Base-by-base conservation (phyloP, 1,284 basidiomycete genomes). In the Ustilago lituana region DNA sequence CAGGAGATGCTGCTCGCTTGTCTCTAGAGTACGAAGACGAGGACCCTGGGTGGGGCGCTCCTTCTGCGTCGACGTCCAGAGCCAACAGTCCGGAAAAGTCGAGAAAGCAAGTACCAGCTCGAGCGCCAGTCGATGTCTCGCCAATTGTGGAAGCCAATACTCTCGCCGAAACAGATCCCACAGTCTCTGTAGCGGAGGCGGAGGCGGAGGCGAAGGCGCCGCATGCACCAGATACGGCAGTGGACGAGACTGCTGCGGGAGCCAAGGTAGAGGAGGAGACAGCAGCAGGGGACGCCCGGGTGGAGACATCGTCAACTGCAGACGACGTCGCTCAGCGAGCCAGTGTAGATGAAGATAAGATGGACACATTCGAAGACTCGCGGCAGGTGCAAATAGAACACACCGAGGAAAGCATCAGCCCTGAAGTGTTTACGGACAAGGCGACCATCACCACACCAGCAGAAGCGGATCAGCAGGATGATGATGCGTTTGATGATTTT, bases 401-500 rank as follows among this genome's bases (percentile, higher is more conserved):
- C 20, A n/a, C 20, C 1, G 26, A 58, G 11, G 40, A 46, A 9
- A 5, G 17, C 15, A 11, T 38, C 19, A 24, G 29, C 2, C 38
- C 39, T 3, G 27, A 57, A 19, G 46, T 50, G 8, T 43, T 54
- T 14, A 35, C 33, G 17, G 14, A 51, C 36, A 47, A 54, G 37
- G 32, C 33, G 1, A 47, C 37, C 10, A 38, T 41, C 19, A 26
- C 55, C 19, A 27, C 23, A 27, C 20, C 36, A 14, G 43, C 6
- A 2, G 45, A 48, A 12, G 33, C 19, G n/a, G 14, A 7, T 3
- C 29, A 45, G 11, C 38, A 44, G 8, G 59, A 58, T 5, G 64
- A 62, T 19, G 69, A 64, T 24, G 70, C 38, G 1, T 70, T 73
- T 33, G 66, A 73, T 17, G 71, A 73, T 24, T 70, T 72, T 41